phyloP scores from a whole-genome alignment of 257 asterid genomes.

The Solanum bulbocastanum region DNA sequence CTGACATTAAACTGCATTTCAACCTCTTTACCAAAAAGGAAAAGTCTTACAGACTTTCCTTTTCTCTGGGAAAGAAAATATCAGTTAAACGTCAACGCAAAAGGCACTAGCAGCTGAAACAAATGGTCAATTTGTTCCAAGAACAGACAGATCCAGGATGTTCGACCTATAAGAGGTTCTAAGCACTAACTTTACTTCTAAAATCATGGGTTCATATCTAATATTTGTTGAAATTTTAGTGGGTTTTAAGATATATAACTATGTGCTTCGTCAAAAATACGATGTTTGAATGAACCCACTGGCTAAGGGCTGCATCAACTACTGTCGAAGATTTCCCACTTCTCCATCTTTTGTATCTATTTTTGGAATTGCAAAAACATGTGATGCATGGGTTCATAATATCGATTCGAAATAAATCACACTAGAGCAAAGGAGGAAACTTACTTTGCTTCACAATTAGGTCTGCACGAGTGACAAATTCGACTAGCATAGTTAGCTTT shows the following conservation, averaged over 20 bases:
- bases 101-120: not conserved
- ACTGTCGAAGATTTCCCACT: not conserved
- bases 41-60: not conserved
- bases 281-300: not conserved
- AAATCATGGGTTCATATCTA: not conserved
- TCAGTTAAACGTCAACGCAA: not conserved
- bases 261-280: not conserved
- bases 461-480: conserved; percentile 96
- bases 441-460: conserved; percentile 99
- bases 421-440: conserved; percentile 4
- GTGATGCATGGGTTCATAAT: not conserved
- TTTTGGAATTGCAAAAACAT: not conserved
- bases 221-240: not conserved
- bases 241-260: not conserved
- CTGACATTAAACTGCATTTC: not conserved
- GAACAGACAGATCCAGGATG: not conserved
- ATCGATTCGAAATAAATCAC: not conserved
- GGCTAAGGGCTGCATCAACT: not conserved
- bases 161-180: not conserved
- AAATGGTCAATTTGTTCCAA: not conserved
- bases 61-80: not conserved
- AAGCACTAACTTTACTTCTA: not conserved
- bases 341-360: not conserved
- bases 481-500: conserved; percentile 99
- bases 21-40: not conserved